Evolutionary conservation across 192 early-diverging fungal genomes (phyloP).

Genomic region (Backusella liffmaniae): DNA sequence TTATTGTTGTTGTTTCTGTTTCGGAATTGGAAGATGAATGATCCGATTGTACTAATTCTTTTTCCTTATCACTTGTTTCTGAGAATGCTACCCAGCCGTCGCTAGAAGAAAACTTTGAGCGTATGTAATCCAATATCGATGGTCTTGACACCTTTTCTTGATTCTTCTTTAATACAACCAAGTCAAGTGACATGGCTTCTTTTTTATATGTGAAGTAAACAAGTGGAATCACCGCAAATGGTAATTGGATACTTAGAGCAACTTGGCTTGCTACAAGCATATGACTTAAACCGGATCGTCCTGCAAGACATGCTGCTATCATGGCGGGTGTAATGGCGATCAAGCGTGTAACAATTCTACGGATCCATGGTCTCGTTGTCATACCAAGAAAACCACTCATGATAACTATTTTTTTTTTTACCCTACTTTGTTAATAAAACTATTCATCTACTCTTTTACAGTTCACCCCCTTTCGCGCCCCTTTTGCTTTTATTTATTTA

Average conservation of each 20-base stretch:
- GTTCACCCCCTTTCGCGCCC: background rate
- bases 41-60: background rate
- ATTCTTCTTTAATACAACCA: slow-evolving; percentile 9
- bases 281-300: slow-evolving; percentile 58
- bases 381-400: slow-evolving; percentile 77
- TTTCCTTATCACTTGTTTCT: background rate
- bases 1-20: background rate
- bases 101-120: background rate
- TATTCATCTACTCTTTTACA: background rate
- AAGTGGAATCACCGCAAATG: slow-evolving; percentile 83
- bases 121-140: background rate
- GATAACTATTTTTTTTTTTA: slow-evolving; percentile 43
- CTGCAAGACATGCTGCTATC: slow-evolving; percentile 61
- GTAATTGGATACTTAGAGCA: slow-evolving; percentile 73
- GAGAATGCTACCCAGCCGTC: background rate
- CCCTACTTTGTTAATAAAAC: background rate
- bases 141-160: background rate
- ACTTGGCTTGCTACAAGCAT: slow-evolving; percentile 75
- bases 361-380: slow-evolving; percentile 61
- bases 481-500: background rate
- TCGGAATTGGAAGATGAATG: background rate
- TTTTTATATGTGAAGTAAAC: slow-evolving; percentile 63
- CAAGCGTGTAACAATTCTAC: slow-evolving; percentile 67
- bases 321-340: slow-evolving; percentile 75
- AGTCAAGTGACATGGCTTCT: slow-evolving; percentile 46